Percentiles rank a stretch among this genome's conserved stretches.
phyloP scores from a whole-genome alignment of 495 filamentous ascomycete genomes.

The Parathielavia hyrcaniae region DNA sequence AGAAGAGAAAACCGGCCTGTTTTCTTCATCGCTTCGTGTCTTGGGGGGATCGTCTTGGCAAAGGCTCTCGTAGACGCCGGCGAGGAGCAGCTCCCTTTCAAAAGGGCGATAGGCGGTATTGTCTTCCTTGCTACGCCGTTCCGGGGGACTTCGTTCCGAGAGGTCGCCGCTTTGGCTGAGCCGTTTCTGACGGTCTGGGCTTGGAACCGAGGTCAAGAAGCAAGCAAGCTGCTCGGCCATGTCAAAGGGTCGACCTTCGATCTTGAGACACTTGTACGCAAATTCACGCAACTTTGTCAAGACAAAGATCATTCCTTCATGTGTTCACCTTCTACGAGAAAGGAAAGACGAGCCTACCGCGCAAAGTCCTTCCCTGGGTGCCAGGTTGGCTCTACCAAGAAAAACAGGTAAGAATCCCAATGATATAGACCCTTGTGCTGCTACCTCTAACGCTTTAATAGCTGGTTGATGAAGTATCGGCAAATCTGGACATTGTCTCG shows the following conservation, averaged over 20 bases:
- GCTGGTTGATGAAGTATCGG: slow-evolving; percentile 21
- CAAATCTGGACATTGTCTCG: slow-evolving; percentile 21
- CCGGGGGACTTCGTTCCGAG: slow-evolving; percentile 26
- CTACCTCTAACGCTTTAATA: slow-evolving; percentile 16
- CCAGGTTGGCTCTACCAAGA: slow-evolving; percentile 12
- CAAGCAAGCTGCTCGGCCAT: slow-evolving; percentile 16
- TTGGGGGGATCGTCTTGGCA: slow-evolving; percentile 32
- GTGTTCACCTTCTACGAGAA: slow-evolving; percentile 20
- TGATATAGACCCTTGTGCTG: background rate
- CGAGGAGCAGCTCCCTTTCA: slow-evolving; percentile 16
- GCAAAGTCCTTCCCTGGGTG: slow-evolving; percentile 22
- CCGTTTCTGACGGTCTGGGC: slow-evolving; percentile 19
- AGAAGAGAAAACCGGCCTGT: slow-evolving; percentile 28
- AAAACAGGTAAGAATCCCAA: slow-evolving; percentile 18
- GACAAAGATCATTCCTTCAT: slow-evolving; percentile 2
- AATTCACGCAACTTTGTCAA: slow-evolving; percentile 18
- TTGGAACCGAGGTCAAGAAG: slow-evolving; percentile 9
- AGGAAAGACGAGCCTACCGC: slow-evolving; percentile 15
- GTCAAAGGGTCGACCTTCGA: slow-evolving; percentile 17
- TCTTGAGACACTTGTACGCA: slow-evolving; percentile 17
- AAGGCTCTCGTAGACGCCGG: slow-evolving; percentile 25
- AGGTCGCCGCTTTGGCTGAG: slow-evolving; percentile 18
- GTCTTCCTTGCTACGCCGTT: slow-evolving; percentile 36
- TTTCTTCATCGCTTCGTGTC: slow-evolving; percentile 37
- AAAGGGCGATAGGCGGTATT: slow-evolving; percentile 23